A percentile compares a stretch with the other conserved stretches of the same genome.
Evolutionary conservation across 148 eudicot genomes (phyloP).

Genomic region (Chenopodium berlandieri): DNA sequence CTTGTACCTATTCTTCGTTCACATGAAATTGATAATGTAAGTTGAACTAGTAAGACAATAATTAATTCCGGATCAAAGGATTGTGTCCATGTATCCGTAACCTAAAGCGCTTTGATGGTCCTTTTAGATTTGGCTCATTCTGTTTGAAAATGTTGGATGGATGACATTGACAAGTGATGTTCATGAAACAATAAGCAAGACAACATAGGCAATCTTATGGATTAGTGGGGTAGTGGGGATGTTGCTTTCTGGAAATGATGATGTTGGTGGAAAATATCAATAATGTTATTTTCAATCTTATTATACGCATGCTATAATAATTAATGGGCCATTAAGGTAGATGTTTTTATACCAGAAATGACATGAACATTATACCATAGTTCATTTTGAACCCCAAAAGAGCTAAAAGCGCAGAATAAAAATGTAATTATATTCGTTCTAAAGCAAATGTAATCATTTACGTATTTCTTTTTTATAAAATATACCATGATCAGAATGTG

Average conservation of each 20-base stretch:
- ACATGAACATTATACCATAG: not conserved
- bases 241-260: slow-evolving; percentile 11
- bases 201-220: not conserved
- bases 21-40: too few species aligned
- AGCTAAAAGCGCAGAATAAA: too few species aligned
- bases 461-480: not conserved
- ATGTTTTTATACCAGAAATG: not conserved
- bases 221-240: slow-evolving; percentile 8
- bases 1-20: too few species aligned
- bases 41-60: too few species aligned
- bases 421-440: not conserved
- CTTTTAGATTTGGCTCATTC: not conserved
- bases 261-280: not conserved
- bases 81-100: too few species aligned
- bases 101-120: not conserved
- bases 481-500: not conserved
- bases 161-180: not conserved
- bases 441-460: not conserved
- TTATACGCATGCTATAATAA: slow-evolving; percentile 1
- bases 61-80: too few species aligned
- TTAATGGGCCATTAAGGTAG: not conserved
- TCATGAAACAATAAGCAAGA: not conserved
- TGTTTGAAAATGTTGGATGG: not conserved
- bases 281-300: not conserved
- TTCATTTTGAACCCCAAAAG: not conserved